Evolutionary conservation across 805 yeast species (phyloP).

Genomic region (Starmerella lactis-condensi): DNA sequence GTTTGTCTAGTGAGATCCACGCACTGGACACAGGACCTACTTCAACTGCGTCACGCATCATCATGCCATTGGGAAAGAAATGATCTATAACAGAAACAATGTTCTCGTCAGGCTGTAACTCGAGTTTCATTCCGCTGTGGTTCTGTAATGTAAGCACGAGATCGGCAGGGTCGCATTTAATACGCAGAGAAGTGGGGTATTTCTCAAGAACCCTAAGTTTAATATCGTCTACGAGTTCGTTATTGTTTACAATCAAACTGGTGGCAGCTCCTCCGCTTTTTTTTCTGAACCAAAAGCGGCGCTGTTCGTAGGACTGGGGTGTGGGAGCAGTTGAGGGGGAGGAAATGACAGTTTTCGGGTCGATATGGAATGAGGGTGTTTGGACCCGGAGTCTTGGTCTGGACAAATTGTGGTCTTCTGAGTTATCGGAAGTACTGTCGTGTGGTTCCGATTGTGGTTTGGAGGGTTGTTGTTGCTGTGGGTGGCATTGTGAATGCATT

Average conservation of each 20-base stretch:
- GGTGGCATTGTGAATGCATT: too few relatives aligned
- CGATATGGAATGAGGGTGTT: not conserved
- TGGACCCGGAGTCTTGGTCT: conserved; percentile 1
- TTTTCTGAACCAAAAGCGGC: conserved; percentile 13
- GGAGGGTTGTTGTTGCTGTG: too few relatives aligned
- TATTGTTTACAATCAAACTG: conserved; percentile 39
- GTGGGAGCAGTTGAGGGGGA: too few relatives aligned
- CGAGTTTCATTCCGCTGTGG: conserved; percentile 8
- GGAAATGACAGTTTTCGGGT: not conserved
- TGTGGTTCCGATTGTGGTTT: not conserved
- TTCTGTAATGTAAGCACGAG: conserved; percentile 19
- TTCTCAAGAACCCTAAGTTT: conserved; percentile 45
- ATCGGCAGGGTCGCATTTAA: conserved; percentile 53
- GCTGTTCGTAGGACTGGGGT: conserved; percentile 1
- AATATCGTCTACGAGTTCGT: conserved; percentile 59
- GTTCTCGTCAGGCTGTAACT: conserved; percentile 37
- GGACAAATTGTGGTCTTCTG: not conserved
- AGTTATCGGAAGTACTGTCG: not conserved
- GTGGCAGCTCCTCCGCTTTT: conserved; percentile 35
- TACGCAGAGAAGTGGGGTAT: conserved; percentile 48
- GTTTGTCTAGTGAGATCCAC: too few relatives aligned
- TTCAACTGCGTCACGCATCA: conserved; percentile 42
- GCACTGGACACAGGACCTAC: too few relatives aligned
- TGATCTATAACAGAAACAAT: conserved; percentile 42
- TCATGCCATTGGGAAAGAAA: conserved; percentile 51